Evolutionary conservation across 805 yeast species (phyloP).

Genomic region (Candida bentonensis): DNA sequence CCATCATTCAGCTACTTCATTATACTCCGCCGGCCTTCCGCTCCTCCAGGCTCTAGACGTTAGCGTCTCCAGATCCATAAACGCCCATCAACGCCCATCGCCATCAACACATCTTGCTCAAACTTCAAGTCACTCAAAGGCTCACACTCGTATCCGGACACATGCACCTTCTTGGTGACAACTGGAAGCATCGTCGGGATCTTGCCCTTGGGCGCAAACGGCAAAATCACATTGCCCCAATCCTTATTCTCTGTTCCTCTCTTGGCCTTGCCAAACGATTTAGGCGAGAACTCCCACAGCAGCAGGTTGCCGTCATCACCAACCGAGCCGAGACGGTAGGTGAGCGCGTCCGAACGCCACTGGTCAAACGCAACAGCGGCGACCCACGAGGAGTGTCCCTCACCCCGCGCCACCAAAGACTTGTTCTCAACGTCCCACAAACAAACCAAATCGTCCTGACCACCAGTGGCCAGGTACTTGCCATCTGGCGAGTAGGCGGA

Average conservation of each 20-base stretch:
- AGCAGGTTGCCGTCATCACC: slow-evolving; percentile 42
- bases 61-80: not conserved
- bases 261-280: slow-evolving; percentile 16
- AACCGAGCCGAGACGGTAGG: slow-evolving; percentile 37
- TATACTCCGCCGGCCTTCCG: too few relatives aligned
- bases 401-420: slow-evolving; percentile 24
- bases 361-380: slow-evolving; percentile 31
- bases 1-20: too few relatives aligned
- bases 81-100: not conserved
- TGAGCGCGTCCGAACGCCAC: slow-evolving; percentile 21
- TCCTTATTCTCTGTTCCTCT: not conserved
- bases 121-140: not conserved
- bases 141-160: not conserved
- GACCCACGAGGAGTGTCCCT: slow-evolving; percentile 43
- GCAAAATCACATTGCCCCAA: not conserved
- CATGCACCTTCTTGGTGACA: not conserved
- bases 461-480: slow-evolving; percentile 30
- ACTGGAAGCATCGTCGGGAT: not conserved
- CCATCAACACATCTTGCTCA: not conserved
- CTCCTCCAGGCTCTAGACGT: too few relatives aligned
- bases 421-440: slow-evolving; percentile 25
- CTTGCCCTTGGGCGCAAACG: not conserved
- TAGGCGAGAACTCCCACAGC: slow-evolving; percentile 42
- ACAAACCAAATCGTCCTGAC: slow-evolving; percentile 38
- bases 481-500: slow-evolving; percentile 45